Evolutionary conservation across 2,329 filamentous ascomycete species (phyloP).

Genomic region (Hypoxylon sp.): DNA sequence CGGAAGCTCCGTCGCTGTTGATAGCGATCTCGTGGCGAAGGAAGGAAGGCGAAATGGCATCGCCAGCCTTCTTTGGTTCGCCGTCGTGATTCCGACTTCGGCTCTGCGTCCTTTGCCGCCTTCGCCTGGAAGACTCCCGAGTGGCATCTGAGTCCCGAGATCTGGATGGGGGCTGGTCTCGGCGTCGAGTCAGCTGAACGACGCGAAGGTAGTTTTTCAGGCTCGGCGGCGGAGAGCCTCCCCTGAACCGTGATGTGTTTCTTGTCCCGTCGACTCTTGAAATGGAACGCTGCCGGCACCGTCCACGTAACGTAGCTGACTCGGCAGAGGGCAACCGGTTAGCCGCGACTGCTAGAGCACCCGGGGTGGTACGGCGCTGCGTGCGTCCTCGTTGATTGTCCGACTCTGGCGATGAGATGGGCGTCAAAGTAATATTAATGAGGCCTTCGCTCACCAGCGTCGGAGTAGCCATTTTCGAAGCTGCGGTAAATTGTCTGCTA

Average conservation of each 20-base stretch:
- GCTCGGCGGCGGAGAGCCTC: constrained; percentile 49
- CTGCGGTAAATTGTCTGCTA: background rate
- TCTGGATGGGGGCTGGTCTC: constrained; percentile 54
- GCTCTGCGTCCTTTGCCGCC: constrained; percentile 51
- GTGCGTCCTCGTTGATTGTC: constrained; percentile 50
- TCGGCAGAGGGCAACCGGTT: constrained; percentile 47
- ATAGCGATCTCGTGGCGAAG: constrained; percentile 41
- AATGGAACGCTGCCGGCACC: constrained; percentile 51
- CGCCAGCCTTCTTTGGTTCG: constrained; percentile 28
- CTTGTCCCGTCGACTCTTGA: constrained; percentile 44
- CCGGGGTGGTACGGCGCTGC: constrained; percentile 46
- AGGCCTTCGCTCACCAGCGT: constrained; percentile 35
- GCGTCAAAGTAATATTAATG: constrained; percentile 38
- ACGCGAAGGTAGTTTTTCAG: constrained; percentile 53
- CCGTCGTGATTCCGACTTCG: constrained; percentile 44
- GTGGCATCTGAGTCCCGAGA: constrained; percentile 42
- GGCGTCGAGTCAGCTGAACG: constrained; percentile 51
- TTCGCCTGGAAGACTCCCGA: constrained; percentile 40
- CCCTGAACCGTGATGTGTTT: constrained; percentile 40
- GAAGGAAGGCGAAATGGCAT: constrained; percentile 26
- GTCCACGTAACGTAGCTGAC: constrained; percentile 52
- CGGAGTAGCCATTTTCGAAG: constrained; percentile 37
- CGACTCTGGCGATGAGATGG: constrained; percentile 44
- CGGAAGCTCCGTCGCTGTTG: constrained; percentile 23
- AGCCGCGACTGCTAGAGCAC: constrained; percentile 36